A percentile compares a stretch with the other conserved stretches of the same genome.
These are phyloP conservation scores for Cynara cardunculus DNA, from an alignment of 129 eudicot genomes.

Conservation along the genomic window DNA sequence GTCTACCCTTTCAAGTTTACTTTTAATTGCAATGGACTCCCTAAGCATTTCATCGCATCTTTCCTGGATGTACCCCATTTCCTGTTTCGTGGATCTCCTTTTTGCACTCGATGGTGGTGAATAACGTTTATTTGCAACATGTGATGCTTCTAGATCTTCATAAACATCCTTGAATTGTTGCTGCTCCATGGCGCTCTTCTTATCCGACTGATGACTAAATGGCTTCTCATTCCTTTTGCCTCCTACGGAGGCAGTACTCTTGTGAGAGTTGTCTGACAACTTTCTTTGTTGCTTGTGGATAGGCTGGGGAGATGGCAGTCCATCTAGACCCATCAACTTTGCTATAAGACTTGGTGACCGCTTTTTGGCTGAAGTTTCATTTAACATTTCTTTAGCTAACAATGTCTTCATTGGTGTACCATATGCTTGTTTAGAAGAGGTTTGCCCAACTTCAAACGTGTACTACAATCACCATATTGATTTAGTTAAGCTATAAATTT, in stretches of 20 bases:
- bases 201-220: constrained; percentile 25
- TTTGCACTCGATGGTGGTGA: constrained; percentile 33
- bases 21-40: constrained; percentile 46
- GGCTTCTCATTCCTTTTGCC: constrained; percentile 22
- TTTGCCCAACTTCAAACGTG: constrained; percentile 38
- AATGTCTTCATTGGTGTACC: constrained; percentile 74
- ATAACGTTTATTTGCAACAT: constrained; percentile 33
- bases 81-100: constrained; percentile 38
- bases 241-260: constrained; percentile 15
- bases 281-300: constrained; percentile 43
- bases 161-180: constrained; percentile 75
- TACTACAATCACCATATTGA: constrained; percentile 34
- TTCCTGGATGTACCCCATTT: constrained; percentile 50
- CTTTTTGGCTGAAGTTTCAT: constrained; percentile 52
- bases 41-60: constrained; percentile 51
- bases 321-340: constrained; percentile 85
- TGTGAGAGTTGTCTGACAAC: constrained; percentile 34
- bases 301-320: constrained; percentile 60
- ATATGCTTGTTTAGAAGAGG: constrained; percentile 31
- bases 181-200: constrained; percentile 39
- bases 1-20: constrained; percentile 40
- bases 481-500: constrained; percentile 1
- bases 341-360: constrained; percentile 67
- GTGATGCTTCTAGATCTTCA: constrained; percentile 73
- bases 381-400: constrained; percentile 73